phyloP scores from a whole-genome alignment of 345 rosid species.

The Garcia nutans region DNA sequence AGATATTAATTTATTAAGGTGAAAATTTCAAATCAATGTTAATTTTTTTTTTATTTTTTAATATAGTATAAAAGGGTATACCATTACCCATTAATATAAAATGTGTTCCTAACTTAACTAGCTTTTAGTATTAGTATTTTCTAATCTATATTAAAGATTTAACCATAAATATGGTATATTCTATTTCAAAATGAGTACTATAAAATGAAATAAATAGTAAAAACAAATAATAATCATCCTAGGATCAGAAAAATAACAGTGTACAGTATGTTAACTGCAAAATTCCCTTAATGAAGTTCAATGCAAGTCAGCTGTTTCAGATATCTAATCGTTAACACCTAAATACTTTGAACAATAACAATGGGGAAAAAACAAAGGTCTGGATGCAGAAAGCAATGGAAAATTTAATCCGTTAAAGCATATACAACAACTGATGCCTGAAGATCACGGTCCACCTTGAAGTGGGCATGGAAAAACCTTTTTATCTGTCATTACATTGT shows the following conservation, averaged over 20 bases:
- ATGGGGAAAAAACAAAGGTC: not conserved
- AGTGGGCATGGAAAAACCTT: conserved; percentile 89
- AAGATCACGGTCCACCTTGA: conserved; percentile 85
- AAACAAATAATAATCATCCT: not conserved
- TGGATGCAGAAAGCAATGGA: not conserved
- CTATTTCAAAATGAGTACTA: too few relatives aligned
- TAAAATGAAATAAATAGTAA: not conserved
- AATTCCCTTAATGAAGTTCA: not conserved
- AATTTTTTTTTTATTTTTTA: too few relatives aligned
- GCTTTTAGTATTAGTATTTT: too few relatives aligned
- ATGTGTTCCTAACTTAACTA: too few relatives aligned
- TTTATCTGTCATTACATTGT: conserved; percentile 38
- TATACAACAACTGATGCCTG: conserved; percentile 77
- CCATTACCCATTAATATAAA: too few relatives aligned
- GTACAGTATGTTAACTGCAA: not conserved
- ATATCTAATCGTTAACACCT: not conserved
- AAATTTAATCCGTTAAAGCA: conserved; percentile 13
- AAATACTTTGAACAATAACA: not conserved
- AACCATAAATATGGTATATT: too few relatives aligned
- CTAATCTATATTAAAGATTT: too few relatives aligned
- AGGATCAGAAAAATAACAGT: not conserved
- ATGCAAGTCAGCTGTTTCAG: not conserved
- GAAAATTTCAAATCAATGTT: too few relatives aligned
- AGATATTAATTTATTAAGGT: too few relatives aligned
- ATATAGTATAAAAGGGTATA: too few relatives aligned